Evolutionary conservation across 1,284 basidiomycete species (phyloP).

Genomic region (Microstroma glucosiphilum): DNA sequence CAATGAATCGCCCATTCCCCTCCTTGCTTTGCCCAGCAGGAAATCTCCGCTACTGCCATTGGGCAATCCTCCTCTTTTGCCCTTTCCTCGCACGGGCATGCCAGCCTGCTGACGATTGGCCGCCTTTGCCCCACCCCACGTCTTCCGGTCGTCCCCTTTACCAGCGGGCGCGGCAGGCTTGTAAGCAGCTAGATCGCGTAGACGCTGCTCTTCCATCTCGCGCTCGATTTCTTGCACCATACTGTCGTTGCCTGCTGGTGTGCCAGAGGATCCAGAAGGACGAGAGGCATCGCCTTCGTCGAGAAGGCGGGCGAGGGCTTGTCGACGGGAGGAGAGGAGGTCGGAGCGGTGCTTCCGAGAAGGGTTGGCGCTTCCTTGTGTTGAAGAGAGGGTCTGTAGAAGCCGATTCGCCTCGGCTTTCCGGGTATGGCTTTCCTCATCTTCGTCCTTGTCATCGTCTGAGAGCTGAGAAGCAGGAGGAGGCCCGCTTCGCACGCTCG

Average conservation of each 20-base stretch:
- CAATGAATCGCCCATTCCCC: background rate
- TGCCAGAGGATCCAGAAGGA: background rate
- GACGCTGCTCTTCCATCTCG: background rate
- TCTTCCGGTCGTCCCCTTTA: background rate
- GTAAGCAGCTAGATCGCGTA: background rate
- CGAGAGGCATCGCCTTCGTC: background rate
- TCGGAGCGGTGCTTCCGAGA: background rate
- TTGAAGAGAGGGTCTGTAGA: background rate
- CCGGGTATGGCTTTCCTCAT: no score
- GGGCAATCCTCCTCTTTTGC: background rate
- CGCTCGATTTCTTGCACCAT: background rate
- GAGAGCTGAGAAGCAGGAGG: background rate
- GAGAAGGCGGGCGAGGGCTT: background rate
- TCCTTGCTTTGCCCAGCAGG: slow-evolving; percentile 5
- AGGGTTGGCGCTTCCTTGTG: background rate
- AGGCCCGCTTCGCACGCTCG: background rate
- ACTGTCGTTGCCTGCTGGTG: background rate
- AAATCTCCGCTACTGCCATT: background rate
- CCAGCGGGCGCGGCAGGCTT: background rate
- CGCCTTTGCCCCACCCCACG: slow-evolving; percentile 1
- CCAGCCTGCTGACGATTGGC: background rate
- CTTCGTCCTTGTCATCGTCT: background rate
- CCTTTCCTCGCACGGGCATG: background rate
- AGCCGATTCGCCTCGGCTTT: background rate
- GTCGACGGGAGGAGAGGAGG: background rate